A percentile compares a stretch with the other conserved stretches of the same genome.
Conservation (phyloP, 495 filamentous ascomycete species). For the Bathelium albidoporum region DNA sequence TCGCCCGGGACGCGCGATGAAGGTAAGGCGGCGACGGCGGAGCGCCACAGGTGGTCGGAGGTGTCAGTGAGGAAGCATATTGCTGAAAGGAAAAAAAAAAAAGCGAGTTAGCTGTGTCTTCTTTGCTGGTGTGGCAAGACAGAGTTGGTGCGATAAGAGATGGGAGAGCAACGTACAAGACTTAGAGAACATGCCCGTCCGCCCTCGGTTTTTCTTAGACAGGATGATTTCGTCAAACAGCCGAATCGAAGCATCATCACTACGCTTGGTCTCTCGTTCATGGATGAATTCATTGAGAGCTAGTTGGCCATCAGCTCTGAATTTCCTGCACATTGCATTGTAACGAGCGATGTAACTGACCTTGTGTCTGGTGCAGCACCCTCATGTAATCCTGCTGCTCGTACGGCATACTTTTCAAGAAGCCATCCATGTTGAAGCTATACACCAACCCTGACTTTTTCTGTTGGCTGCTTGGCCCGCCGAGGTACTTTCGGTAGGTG, state of each 20-base stretch:
- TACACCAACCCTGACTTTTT: conserved; percentile 82
- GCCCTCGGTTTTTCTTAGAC: conserved; percentile 82
- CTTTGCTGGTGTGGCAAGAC: too few relatives aligned
- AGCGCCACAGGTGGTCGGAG: conserved; percentile 86
- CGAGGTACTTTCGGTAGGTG: conserved; percentile 81
- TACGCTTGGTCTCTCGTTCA: conserved; percentile 61
- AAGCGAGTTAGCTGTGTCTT: too few relatives aligned
- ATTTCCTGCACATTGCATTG: neutral
- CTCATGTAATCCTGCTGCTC: conserved; percentile 83
- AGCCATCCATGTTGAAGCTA: conserved; percentile 88
- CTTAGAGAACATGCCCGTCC: conserved; percentile 34
- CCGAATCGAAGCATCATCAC: conserved; percentile 60
- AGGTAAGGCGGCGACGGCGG: conserved; percentile 69
- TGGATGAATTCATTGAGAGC: conserved; percentile 96
- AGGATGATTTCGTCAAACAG: conserved; percentile 95
- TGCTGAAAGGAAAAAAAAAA: conserved; percentile 8
- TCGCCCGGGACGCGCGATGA: conserved; percentile 65
- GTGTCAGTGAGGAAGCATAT: conserved; percentile 75
- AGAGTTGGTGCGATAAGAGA: neutral
- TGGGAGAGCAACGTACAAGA: conserved; percentile 18
- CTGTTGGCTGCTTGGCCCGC: conserved; percentile 65
- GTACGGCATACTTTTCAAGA: conserved; percentile 77
- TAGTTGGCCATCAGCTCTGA: conserved; percentile 23
- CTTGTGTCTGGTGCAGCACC: conserved; percentile 88
- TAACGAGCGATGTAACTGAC: conserved; percentile 35